phyloP scores from a whole-genome alignment of 768 basidiomycete genomes.

The Albatrellus ellisii region DNA sequence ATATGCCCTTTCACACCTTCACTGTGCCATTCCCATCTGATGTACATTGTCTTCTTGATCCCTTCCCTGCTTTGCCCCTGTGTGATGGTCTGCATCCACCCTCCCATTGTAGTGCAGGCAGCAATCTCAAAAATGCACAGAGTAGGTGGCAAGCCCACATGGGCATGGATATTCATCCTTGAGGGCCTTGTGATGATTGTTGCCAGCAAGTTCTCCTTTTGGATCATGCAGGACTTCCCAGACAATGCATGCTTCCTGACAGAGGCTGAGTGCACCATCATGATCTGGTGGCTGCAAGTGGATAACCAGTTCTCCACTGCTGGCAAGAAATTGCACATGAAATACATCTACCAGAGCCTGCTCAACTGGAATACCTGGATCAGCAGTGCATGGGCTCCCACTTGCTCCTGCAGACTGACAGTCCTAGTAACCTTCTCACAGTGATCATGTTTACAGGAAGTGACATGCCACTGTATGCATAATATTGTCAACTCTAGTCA shows the following conservation, averaged over 20 bases:
- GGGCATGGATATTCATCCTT: constrained; percentile 69
- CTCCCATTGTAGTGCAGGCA: too few relatives aligned
- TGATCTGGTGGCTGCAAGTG: constrained; percentile 49
- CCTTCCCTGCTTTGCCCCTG: neutral
- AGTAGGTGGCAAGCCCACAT: constrained; percentile 48
- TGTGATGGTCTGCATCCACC: constrained; percentile 9
- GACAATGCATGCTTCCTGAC: constrained; percentile 68
- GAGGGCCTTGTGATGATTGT: constrained; percentile 57
- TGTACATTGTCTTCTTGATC: too few relatives aligned
- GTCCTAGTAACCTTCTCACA: constrained; percentile 16
- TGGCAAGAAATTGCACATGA: constrained; percentile 45
- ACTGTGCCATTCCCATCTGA: too few relatives aligned
- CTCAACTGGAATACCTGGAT: constrained; percentile 69
- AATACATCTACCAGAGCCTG: constrained; percentile 45
- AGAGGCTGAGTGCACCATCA: constrained; percentile 54
- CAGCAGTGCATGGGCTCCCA: constrained; percentile 18
- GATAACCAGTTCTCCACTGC: constrained; percentile 65
- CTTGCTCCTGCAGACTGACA: neutral
- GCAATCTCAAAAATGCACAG: constrained; percentile 66
- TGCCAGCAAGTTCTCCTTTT: constrained; percentile 55
- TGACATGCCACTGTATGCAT: constrained; percentile 64
- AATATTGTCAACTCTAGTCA: too few relatives aligned
- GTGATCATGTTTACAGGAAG: constrained; percentile 43
- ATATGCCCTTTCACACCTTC: too few relatives aligned
- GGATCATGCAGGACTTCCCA: constrained; percentile 75